A percentile compares a stretch with the other conserved stretches of the same genome.
Evolutionary conservation across 345 rosid genomes (phyloP).

Genomic region (Eucalyptus erythrocorys): DNA sequence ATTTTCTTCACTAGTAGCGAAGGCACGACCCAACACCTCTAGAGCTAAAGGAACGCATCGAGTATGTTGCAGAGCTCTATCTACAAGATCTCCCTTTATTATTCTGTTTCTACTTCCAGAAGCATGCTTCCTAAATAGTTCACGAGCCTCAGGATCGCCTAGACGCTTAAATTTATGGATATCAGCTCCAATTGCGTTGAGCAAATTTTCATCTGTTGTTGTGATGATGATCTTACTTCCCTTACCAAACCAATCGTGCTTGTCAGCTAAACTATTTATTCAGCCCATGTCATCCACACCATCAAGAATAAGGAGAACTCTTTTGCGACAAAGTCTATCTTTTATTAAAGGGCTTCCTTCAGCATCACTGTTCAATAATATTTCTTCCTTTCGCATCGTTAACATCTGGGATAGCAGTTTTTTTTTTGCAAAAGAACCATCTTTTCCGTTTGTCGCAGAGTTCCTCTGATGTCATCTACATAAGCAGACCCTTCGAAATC

Average conservation of each 20-base stretch:
- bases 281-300: neutral
- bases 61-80: neutral
- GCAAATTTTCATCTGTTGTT: neutral
- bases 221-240: neutral
- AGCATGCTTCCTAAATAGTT: accelerated
- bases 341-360: accelerated
- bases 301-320: neutral
- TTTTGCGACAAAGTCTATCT: neutral
- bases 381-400: neutral
- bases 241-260: accelerated
- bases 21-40: neutral
- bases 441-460: accelerated
- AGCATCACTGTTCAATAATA: neutral
- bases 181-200: accelerated
- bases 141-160: accelerated
- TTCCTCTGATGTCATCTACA: neutral
- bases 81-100: neutral
- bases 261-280: accelerated
- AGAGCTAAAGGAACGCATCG: neutral
- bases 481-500: neutral
- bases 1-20: accelerated
- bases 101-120: accelerated
- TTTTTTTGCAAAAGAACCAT: neutral
- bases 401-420: accelerated
- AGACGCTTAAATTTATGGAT: accelerated